Conservation (phyloP, 306 rosid genomes). For the Luffa acutangula region DNA sequence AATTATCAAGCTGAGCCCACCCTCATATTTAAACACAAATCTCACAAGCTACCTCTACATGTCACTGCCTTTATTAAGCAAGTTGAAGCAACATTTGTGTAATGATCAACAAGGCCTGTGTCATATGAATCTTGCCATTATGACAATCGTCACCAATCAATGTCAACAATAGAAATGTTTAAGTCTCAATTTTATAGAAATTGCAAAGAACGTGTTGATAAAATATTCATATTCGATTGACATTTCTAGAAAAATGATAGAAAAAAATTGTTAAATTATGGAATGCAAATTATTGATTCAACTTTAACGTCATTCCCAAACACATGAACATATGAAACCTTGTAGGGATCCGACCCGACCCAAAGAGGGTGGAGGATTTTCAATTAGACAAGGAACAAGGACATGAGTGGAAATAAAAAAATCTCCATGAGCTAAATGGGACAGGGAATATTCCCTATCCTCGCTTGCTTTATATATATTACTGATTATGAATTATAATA, state of each 20-base stretch:
- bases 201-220: too few relatives aligned
- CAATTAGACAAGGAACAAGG: background rate
- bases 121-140: background rate
- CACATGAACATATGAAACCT: too few relatives aligned
- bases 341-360: background rate
- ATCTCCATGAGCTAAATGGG: background rate
- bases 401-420: background rate
- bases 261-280: too few relatives aligned
- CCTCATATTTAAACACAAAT: background rate
- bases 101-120: background rate
- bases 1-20: background rate
- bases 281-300: too few relatives aligned
- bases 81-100: background rate
- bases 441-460: background rate
- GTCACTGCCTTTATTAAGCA: background rate
- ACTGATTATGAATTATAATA: too few relatives aligned
- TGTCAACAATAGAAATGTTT: background rate
- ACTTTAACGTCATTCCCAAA: too few relatives aligned
- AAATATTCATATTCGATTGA: too few relatives aligned
- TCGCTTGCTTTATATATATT: background rate
- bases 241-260: too few relatives aligned
- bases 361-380: background rate
- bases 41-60: background rate
- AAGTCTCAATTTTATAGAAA: background rate
- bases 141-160: too few relatives aligned